Base-by-base conservation (phyloP, 1,284 basidiomycete genomes). In the Ustilago vetiveriae region DNA sequence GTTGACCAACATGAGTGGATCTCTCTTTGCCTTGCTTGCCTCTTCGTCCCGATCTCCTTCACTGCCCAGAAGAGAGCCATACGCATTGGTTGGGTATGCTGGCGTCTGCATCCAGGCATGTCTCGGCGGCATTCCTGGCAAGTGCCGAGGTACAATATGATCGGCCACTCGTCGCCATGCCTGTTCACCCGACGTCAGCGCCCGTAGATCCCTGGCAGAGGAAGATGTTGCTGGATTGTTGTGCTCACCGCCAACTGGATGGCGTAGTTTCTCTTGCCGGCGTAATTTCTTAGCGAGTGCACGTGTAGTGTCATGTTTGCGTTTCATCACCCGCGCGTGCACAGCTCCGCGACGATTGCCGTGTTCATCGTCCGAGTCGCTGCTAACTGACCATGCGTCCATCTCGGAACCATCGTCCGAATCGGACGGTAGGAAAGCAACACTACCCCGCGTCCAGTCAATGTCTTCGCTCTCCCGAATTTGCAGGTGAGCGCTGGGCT, bases 81-180 rank as follows among this genome's bases (percentile, higher is more conserved):
- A 70, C 1, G 67, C 62, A 11, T 70, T 70, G 26, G 68, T 72
- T 4, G 72, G 65, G 43, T 62, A 76, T 17, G 73, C 74, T 0
- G 74, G 64, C 22, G 74, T 76, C 37, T 66, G 56, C 52, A 76
- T 52, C 74, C 74, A 76, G 17, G 63, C 56, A 40, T 76, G 74
- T n/a, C 72, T 47, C 26, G 74, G 72, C 22, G 74, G 74, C 55
- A 69, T 65, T 0, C 68, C 64, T 8, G 74, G 74, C 21, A 76
- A 44, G 19, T 76, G 72, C 23, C 70, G 53, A 2, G 74, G 74
- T 7, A 76, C 57, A 24, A 76, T 33, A 23, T 76, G 72, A 21
- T 66, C 55, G 35, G 73, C 70, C 2, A 76, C 32, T 8, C 48
- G 46, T 3, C 63, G 48, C 74, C 74, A 76, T 39, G 69, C 69